phyloP scores from a whole-genome alignment of 768 basidiomycete genomes.

The Tremella fuciformis region DNA sequence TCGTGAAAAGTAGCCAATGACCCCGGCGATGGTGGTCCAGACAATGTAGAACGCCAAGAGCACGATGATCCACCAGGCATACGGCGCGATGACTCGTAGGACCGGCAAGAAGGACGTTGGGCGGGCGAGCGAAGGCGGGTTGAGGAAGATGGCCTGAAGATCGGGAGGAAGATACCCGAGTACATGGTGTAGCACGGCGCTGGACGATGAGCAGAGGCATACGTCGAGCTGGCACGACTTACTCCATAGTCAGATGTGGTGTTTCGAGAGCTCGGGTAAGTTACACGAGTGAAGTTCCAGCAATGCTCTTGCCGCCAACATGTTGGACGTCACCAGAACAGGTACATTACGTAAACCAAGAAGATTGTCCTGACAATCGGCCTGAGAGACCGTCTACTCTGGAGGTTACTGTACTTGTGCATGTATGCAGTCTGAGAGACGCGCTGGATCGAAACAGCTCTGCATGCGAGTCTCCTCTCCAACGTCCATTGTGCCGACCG shows the following conservation, averaged over 20 bases:
- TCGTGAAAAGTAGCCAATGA: conserved; percentile 39
- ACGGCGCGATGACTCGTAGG: conserved; percentile 26
- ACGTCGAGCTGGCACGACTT: background rate
- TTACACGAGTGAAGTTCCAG: no score
- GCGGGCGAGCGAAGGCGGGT: conserved; percentile 31
- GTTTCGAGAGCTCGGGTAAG: no score
- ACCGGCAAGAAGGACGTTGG: conserved; percentile 32
- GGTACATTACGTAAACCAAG: no score
- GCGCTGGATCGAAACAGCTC: no score
- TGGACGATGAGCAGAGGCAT: background rate
- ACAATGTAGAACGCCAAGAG: conserved; percentile 41
- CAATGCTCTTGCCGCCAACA: no score
- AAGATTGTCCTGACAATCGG: no score
- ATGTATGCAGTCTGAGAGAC: no score
- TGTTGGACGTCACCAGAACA: no score
- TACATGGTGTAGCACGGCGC: conserved; percentile 10
- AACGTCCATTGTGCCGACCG: no score
- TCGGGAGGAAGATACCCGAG: conserved; percentile 28
- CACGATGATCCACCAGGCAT: conserved; percentile 29
- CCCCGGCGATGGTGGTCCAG: conserved; percentile 23
- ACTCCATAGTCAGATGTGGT: conserved; percentile 6
- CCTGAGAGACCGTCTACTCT: no score
- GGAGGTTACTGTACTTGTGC: no score
- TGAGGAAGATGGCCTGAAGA: conserved; percentile 24
- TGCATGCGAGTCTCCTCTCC: no score